Base-by-base conservation (phyloP, 1,284 basidiomycete species). In the Volvariella volvacea region DNA sequence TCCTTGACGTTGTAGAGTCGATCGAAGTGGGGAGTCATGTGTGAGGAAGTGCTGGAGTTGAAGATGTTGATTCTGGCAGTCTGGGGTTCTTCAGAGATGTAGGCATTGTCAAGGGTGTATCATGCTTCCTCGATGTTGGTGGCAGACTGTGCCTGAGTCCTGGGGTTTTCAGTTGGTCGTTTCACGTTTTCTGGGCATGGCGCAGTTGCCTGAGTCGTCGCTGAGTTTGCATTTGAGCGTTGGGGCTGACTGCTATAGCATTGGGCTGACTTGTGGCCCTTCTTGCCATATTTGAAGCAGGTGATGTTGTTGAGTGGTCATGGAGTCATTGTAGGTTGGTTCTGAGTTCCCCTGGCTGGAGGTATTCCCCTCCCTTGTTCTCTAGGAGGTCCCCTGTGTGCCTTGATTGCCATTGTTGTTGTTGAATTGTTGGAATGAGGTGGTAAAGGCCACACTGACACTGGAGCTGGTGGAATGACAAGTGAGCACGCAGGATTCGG, bases 21-120 rank as follows among this genome's bases (percentile, higher is more conserved):
- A 15, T 62, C 37, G 8, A 54, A 49, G 46, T 55, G 58, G 1
- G 60, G 60, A 8, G 62, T 55, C 56, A 68, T 65, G 49, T 69
- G 66, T 7, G 55, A 50, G 3, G 58, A 59, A 6, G 63, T 59
- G 8, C 63, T 63, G 21, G 63, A 66, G 50, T 67, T 60, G 30
- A 31, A 31, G 30, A 31, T 31, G 30, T 31, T n/a, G 30, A 31
- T 31, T 9, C n/a, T 31, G 30, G 30, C 30, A 9, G 30, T 31
- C n/a, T 9, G 30, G n/a, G 30, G 30, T 31, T 31, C 30, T 9
- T 31, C n/a, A 9, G 30, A 31, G n/a, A 31, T 31, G 30, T 9
- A n/a, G 9, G 30, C 30, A 31, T 31, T n/a, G 30, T 9, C 30
- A 9, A 31, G n/a, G n/a, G n/a, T n/a, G n/a, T n/a, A 9, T n/a